Base-by-base conservation (phyloP, 345 rosid species). In the Euphorbia tirucalli region DNA sequence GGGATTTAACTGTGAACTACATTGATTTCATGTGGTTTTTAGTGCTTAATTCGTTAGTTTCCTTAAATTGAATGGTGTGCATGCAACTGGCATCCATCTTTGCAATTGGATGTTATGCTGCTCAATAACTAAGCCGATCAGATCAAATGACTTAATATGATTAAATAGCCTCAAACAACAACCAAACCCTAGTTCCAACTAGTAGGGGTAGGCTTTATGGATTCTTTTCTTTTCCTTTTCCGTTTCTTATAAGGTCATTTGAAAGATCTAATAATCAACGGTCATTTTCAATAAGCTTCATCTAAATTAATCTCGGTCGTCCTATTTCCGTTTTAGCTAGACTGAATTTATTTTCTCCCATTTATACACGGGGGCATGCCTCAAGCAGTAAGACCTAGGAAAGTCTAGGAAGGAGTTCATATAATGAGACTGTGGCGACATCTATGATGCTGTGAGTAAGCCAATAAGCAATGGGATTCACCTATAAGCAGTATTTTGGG, bases 31-130 rank as follows among this genome's bases (percentile, higher is more conserved):
- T 41, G 7, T 64, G 10, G 52, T 52, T 5, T 1, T 35, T 43
- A 4, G 43, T 15, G 3, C 31, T 41, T 41, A 41, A 8, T 11
- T n/a, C 41, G 6, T 65, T 46, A 14, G 41, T 19, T 46, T 4
- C 56, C 3, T 27, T 27, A 2, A 3, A 19, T 65, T 44, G 56
- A 46, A 11, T 37, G 9, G 49, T 37, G 63, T 55, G 21, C 1
- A 55, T 56, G 63, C 63, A 21, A 14, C 63, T 37, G 50, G 35
- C 50, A 22, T 69, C 16, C 22, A 55, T 49, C 10, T 69, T 39
- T 37, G 24, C 32, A 56, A 7, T 8, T 55, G 61, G 24, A 25
- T 56, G 11, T 7, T 55, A 22, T 35, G 35, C 50, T 55, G 63
- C 27, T 35, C 11, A 55, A 22, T 31, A 55, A 55, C 15, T 35